Percentiles rank a stretch among this genome's conserved stretches.
These are phyloP conservation scores for Blastocystis sp. DNA, from an alignment of 352 stramenopile species.

Conservation along the genomic window DNA sequence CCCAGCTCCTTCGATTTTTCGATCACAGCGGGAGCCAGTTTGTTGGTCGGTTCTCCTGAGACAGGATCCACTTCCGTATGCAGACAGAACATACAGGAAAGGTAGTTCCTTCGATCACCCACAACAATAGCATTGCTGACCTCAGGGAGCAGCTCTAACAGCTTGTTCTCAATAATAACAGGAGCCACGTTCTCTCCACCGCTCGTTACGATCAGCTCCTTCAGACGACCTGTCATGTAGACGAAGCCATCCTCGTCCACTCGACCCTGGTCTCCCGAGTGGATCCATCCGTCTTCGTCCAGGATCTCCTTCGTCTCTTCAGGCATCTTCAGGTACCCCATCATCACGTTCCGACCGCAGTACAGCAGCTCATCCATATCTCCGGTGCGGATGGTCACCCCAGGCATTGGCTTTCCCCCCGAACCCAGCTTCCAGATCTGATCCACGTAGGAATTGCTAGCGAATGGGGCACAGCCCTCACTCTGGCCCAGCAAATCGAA, in stretches of 20 bases:
- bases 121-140: conserved; percentile 87
- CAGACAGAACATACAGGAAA: conserved; percentile 79
- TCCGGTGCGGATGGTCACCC: not conserved
- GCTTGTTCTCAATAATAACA: conserved; percentile 80
- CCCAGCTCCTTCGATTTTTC: conserved; percentile 72
- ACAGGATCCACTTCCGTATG: conserved; percentile 70
- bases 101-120: conserved; percentile 84
- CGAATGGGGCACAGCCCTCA: conserved; percentile 62
- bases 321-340: conserved; percentile 68
- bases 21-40: conserved; percentile 73
- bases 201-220: conserved; percentile 75
- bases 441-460: conserved; percentile 48
- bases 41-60: conserved; percentile 66
- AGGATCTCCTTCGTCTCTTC: conserved; percentile 78
- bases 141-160: conserved; percentile 79
- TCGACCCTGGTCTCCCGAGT: conserved; percentile 83
- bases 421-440: conserved; percentile 55
- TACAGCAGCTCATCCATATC: conserved; percentile 67
- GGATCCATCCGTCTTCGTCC: conserved; percentile 82
- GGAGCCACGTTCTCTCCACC: conserved; percentile 88
- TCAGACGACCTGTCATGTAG: conserved; percentile 67
- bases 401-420: conserved; percentile 27
- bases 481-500: conserved; percentile 69
- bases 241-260: conserved; percentile 74
- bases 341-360: conserved; percentile 72